Conservation (phyloP, 345 rosid genomes). For the Arabidopsis suecica region DNA sequence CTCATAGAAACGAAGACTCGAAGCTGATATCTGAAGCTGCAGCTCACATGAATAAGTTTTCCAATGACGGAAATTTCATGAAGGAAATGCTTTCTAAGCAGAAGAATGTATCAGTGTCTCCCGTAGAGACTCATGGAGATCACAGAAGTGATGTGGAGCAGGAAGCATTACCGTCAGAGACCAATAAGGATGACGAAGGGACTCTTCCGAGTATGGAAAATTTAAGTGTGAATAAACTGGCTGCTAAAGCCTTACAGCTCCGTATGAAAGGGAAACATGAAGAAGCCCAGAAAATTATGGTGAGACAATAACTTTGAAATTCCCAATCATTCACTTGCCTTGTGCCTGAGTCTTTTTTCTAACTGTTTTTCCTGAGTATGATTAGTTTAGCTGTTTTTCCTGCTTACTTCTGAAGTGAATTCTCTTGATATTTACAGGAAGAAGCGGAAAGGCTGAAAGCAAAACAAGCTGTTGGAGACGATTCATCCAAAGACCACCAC, state of each 20-base stretch:
- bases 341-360: background rate
- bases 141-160: constrained; percentile 40
- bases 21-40: constrained; percentile 61
- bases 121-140: constrained; percentile 43
- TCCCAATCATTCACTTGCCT: background rate
- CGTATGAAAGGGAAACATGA: constrained; percentile 87
- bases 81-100: constrained; percentile 52
- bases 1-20: constrained; percentile 56
- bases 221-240: constrained; percentile 75
- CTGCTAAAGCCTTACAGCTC: constrained; percentile 91
- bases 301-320: constrained; percentile 36
- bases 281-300: constrained; percentile 86
- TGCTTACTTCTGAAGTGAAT: background rate
- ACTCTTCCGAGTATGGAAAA: constrained; percentile 43
- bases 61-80: constrained; percentile 84
- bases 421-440: constrained; percentile 53
- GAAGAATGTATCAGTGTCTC: constrained; percentile 42
- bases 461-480: constrained; percentile 54
- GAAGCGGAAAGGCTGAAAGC: constrained; percentile 68
- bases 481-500: constrained; percentile 48
- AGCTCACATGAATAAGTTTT: constrained; percentile 69
- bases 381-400: background rate
- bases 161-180: constrained; percentile 32
- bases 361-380: background rate
- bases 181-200: constrained; percentile 41